Base-by-base conservation (phyloP, 129 eudicot genomes). In the Sambucus nigra region DNA sequence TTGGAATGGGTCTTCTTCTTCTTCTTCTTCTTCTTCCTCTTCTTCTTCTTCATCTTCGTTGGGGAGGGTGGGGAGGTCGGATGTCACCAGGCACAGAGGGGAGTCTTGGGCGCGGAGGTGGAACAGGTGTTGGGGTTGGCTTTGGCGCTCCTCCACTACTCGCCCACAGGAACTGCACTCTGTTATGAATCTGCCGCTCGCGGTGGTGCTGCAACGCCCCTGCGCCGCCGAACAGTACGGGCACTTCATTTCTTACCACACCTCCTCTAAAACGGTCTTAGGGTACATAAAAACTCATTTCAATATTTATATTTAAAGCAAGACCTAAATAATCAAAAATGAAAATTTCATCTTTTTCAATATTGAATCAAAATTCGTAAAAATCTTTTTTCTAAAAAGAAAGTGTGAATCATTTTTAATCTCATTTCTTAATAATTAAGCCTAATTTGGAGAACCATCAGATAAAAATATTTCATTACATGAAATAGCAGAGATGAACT, bases 151-250 rank as follows among this genome's bases (percentile, higher is more conserved):
- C 51, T 72, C 83, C 23, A 91, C 81, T 16, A 86, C 94, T 17
- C 99, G 95, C 71, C 94, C 94, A 80, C 99, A 91, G 19, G 99
- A 77, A 39, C 73, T 59, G 84, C 99, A 91, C 61, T 91, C 95
- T 2, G 94, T 86, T 12, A 86, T 82, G 59, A 21, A 51, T 18
- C 94, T 79, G 1, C 91, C 94, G 51, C 82, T 17, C 38, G 81
- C 13, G n/a, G 84, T 82, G 82, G 94, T 82, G 72, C 80, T 64
- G 82, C 87, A 86, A 12, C 98, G 98, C 38, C 89, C 87, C 26
- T 69, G 75, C 18, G 76, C 57, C 52, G 93, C 55, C 41, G 81
- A 61, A 63, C 97, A 89, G 81, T 89, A 89, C 24, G 95, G 93
- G 64, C 97, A 89, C 46, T 73, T 59, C 88, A 72, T 72, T 17